Conservation (phyloP, 352 stramenopile species). For the Globisporangium iwayamae region DNA sequence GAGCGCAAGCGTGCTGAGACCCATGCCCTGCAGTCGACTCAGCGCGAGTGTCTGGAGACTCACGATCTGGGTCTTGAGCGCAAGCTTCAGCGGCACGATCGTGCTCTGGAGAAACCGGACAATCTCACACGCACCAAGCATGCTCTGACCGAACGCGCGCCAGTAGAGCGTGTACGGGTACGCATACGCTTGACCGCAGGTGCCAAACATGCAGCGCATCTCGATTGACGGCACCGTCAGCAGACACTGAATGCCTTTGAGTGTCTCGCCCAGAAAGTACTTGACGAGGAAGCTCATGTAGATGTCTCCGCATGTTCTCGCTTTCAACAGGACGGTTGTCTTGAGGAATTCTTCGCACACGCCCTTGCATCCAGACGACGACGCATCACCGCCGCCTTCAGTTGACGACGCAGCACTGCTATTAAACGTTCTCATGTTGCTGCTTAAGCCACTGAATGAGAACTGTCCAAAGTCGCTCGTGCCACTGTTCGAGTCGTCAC, state of each 20-base stretch:
- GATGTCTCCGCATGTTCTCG: conserved; percentile 49
- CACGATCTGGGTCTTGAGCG: conserved; percentile 51
- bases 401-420: neutral
- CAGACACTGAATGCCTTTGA: conserved; percentile 43
- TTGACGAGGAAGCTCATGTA: conserved; percentile 79
- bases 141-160: conserved; percentile 64
- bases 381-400: neutral
- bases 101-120: conserved; percentile 56
- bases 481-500: conserved; percentile 15
- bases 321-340: conserved; percentile 45
- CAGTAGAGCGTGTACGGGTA: conserved; percentile 52
- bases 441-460: conserved; percentile 60
- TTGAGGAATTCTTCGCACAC: conserved; percentile 65
- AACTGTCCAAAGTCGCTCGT: conserved; percentile 27
- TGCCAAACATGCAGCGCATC: conserved; percentile 61
- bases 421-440: conserved; percentile 31
- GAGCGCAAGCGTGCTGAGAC: conserved; percentile 44
- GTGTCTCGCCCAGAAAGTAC: conserved; percentile 52
- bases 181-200: conserved; percentile 6
- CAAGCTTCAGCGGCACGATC: conserved; percentile 43
- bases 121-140: conserved; percentile 64
- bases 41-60: conserved; percentile 48
- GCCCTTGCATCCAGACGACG: conserved; percentile 22
- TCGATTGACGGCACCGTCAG: conserved; percentile 40
- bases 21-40: conserved; percentile 47